Evolutionary conservation across 176 grass and related monocot species (phyloP), one percentile per base, ranked within the genome.

Genomic region (Oryza coarctata): DNA sequence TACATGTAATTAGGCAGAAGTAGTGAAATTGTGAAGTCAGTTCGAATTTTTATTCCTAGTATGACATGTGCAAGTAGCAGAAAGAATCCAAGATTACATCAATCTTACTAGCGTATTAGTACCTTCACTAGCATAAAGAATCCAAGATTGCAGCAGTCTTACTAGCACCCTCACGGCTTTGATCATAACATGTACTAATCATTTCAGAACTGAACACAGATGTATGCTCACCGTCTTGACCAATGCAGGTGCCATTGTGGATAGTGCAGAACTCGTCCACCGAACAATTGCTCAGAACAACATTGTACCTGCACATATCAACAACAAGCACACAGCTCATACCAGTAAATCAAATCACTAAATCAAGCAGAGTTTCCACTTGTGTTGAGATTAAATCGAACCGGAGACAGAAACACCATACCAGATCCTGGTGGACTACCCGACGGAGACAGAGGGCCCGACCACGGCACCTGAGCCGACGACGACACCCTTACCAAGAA

Each of bases 171-270:
- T 41, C 58, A 15, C 2, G 25, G 9, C 2, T 14, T 65, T 55
- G 23, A 13, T 28, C 20, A 35, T 1, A 0, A 0, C 14, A 50
- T 43, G 22, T 26, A n/a, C n/a, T n/a, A 11, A 22, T 34, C 17
- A 31, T 69, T 70, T 38, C 33, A 76, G 33, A 12, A 75, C 9
- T 64, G 13, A 39, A 34, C 29, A 23, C 3, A 25, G 27, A 23
- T 3, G 18, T 15, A 73, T 70, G 33, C 90, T 79, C 72, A 98
- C 95, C 92, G 82, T 98, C 95, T 83, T 98, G 95, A 71, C 95
- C 95, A 71, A 98, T 82, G 70, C 88, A 95, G 36, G 84, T 86
- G 20, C 95, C 92, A 82, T 90, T 92, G 63, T 98, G 88, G 68
- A 98, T 88, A 39, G 57, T 90, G 57, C 88, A 98, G 43, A 75